Conservation (phyloP, 73 alveolate species). For the Paramecium primaurelia region DNA sequence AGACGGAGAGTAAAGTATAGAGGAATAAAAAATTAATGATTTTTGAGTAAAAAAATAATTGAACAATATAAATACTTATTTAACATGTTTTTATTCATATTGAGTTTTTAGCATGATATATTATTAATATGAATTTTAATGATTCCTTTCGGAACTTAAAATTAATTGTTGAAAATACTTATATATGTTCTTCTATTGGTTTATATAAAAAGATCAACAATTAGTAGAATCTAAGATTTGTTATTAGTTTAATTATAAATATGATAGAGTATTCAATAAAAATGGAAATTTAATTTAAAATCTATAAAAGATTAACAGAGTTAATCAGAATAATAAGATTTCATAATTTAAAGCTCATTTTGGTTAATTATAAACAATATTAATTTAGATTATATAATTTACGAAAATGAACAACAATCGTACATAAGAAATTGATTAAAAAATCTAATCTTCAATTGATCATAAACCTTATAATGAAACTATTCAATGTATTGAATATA, state of each 20-base stretch:
- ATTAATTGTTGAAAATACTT: no score
- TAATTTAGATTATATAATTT: not conserved
- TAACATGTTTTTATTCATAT: no score
- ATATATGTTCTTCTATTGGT: no score
- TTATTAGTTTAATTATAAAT: no score
- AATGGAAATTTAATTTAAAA: not conserved
- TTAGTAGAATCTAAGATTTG: not conserved
- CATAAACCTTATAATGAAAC: slow-evolving; percentile 1
- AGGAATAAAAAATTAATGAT: no score
- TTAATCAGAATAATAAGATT: not conserved
- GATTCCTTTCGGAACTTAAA: no score
- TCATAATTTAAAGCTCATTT: not conserved
- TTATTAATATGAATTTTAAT: no score
- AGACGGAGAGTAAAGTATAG: no score
- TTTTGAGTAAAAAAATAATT: no score
- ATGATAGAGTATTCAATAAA: not conserved
- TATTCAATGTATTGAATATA: not conserved
- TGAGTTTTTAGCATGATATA: no score
- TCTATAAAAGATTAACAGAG: not conserved
- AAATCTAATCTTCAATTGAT: not conserved
- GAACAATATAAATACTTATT: no score
- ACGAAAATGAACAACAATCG: not conserved
- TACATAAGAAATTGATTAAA: not conserved
- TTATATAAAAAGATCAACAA: no score
- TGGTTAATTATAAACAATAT: not conserved